Conservation (phyloP, 2,329 filamentous ascomycete genomes). For the Fusarium coffeatum region DNA sequence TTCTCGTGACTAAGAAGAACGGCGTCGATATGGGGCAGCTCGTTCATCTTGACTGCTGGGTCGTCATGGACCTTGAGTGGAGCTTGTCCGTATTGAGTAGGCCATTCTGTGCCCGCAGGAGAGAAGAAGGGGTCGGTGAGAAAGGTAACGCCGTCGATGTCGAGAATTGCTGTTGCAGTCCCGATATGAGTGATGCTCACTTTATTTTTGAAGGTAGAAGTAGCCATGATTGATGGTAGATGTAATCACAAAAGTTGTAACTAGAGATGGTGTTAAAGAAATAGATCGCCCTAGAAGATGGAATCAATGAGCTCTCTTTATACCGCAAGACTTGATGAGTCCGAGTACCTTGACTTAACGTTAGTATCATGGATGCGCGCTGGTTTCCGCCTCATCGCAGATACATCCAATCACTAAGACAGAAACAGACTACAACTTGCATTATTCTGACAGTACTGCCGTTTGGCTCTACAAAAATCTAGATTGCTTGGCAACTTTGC, state of each 20-base stretch:
- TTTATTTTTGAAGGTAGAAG: not conserved
- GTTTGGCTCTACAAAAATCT: not conserved
- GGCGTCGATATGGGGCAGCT: constrained; percentile 4
- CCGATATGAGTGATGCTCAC: not conserved
- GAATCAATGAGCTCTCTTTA: not conserved
- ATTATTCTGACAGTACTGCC: not conserved
- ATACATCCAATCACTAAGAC: not conserved
- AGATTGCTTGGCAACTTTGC: not conserved
- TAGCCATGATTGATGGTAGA: not conserved
- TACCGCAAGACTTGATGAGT: not conserved
- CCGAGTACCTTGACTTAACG: not conserved
- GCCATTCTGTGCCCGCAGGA: not conserved
- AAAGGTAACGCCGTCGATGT: not conserved
- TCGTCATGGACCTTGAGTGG: not conserved
- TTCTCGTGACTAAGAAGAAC: constrained; percentile 13
- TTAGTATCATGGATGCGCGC: not conserved
- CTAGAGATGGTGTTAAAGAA: accelerated
- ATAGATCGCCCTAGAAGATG: accelerated
- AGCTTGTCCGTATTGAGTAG: not conserved
- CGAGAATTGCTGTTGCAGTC: not conserved
- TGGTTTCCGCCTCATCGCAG: not conserved
- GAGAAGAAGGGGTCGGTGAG: not conserved
- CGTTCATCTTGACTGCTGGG: not conserved
- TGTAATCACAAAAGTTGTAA: not conserved
- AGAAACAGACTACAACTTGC: not conserved